Conservation (phyloP, 1,284 basidiomycete species). For the Spongiforma sp. region DNA sequence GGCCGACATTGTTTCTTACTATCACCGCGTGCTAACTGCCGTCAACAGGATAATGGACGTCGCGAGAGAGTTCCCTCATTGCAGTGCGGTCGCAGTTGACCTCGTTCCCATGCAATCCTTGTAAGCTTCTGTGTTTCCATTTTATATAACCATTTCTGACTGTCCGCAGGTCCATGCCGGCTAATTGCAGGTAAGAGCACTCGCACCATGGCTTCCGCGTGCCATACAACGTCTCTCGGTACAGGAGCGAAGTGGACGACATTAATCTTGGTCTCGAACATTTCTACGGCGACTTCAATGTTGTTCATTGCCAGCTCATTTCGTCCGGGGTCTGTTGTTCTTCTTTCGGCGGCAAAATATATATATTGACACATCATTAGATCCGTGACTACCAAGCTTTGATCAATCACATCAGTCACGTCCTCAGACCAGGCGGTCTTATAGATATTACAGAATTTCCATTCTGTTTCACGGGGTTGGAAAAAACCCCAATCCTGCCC, state of each 20-base stretch:
- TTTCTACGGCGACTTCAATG: constrained; percentile 76
- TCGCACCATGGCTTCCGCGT: constrained; percentile 4
- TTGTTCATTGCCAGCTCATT: constrained; percentile 72
- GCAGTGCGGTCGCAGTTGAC: constrained; percentile 73
- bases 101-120: constrained; percentile 74
- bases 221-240: constrained; percentile 14
- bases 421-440: constrained; percentile 72
- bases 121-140: constrained; percentile 46
- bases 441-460: constrained; percentile 71
- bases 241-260: constrained; percentile 80
- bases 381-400: constrained; percentile 70
- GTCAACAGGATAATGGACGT: constrained; percentile 70
- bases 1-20: constrained; percentile 24
- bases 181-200: constrained; percentile 64
- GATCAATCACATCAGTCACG: constrained; percentile 68
- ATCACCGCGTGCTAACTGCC: constrained; percentile 13
- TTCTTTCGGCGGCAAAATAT: constrained; percentile 11
- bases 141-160: constrained; percentile 22
- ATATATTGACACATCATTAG: constrained; percentile 40
- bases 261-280: constrained; percentile 83
- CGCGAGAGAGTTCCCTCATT: constrained; percentile 73
- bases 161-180: constrained; percentile 58
- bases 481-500: constrained; percentile 50
- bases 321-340: constrained; percentile 64
- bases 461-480: constrained; percentile 60